Evolutionary conservation across 257 asterid genomes (phyloP).

Genomic region (Solanum ahanhuiri): DNA sequence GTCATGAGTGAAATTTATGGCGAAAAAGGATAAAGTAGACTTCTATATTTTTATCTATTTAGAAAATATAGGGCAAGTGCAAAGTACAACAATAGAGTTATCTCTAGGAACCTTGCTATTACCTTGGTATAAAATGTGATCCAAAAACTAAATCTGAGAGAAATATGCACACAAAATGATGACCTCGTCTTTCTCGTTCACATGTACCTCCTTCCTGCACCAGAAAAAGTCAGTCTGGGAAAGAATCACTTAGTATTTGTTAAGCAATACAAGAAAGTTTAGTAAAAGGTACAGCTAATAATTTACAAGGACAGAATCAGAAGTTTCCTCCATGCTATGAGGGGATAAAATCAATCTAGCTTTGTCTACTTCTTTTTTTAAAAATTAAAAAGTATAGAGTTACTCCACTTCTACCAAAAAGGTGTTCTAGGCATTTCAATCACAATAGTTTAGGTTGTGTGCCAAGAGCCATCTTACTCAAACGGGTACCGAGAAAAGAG

Average conservation of each 20-base stretch:
- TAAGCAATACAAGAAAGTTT: not conserved
- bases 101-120: not conserved
- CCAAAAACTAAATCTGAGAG: slow-evolving; percentile 24
- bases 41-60: not conserved
- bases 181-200: slow-evolving; percentile 24
- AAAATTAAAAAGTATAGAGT: not conserved
- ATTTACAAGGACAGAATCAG: not conserved
- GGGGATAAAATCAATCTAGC: not conserved
- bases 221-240: not conserved
- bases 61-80: not conserved
- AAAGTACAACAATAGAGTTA: not conserved
- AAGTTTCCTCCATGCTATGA: not conserved
- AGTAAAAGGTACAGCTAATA: not conserved
- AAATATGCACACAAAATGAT: slow-evolving; percentile 53
- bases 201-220: slow-evolving; percentile 72
- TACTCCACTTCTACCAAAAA: not conserved
- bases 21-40: not conserved
- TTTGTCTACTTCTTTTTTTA: not conserved
- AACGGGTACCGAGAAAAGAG: not conserved
- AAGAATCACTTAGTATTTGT: not conserved
- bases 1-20: not conserved
- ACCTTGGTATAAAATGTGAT: not conserved
- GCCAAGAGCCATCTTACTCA: not conserved
- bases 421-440: not conserved
- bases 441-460: not conserved